phyloP scores from a whole-genome alignment of 257 asterid species.

The Linderniella brevidens region DNA sequence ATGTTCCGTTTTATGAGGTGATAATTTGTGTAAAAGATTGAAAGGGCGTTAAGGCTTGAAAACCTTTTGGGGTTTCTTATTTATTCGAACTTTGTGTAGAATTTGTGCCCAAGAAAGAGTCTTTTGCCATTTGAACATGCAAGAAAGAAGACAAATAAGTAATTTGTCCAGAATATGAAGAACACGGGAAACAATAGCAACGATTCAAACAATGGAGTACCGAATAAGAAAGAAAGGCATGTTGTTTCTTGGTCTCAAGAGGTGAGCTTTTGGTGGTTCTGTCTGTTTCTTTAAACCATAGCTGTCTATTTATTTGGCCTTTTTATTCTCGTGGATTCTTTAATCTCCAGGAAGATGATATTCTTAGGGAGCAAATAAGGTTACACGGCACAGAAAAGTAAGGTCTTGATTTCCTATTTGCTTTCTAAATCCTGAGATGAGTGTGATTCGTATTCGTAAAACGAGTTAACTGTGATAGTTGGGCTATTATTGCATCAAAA shows the following conservation, averaged over 20 bases:
- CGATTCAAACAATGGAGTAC: constrained; percentile 23
- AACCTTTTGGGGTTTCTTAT: constrained; percentile 4
- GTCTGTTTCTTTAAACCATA: background rate
- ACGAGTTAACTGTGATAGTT: constrained; percentile 29
- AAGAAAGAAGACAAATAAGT: constrained; percentile 13
- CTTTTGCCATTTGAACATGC: constrained; percentile 39
- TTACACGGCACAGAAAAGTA: constrained; percentile 88
- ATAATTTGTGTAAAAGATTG: constrained; percentile 24
- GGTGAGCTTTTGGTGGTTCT: constrained; percentile 19
- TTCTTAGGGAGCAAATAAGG: constrained; percentile 79
- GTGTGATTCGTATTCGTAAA: constrained; percentile 3
- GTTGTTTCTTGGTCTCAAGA: constrained; percentile 98
- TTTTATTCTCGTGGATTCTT: constrained; percentile 10
- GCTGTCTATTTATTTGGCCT: background rate
- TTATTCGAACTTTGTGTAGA: constrained; percentile 17
- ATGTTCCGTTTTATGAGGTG: constrained; percentile 28
- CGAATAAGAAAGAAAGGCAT: constrained; percentile 77
- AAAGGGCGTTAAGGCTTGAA: constrained; percentile 19
- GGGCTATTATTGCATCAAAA: constrained; percentile 86
- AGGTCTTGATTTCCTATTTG: background rate
- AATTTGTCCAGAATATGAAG: constrained; percentile 50
- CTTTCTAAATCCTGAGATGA: constrained; percentile 14
- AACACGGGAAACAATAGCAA: constrained; percentile 22
- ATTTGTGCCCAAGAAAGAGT: constrained; percentile 16
- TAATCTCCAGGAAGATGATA: constrained; percentile 81